A percentile compares a stretch with the other conserved stretches of the same genome.
phyloP scores from a whole-genome alignment of 2,329 filamentous ascomycete species.

The Aureobasidium subglaciale region DNA sequence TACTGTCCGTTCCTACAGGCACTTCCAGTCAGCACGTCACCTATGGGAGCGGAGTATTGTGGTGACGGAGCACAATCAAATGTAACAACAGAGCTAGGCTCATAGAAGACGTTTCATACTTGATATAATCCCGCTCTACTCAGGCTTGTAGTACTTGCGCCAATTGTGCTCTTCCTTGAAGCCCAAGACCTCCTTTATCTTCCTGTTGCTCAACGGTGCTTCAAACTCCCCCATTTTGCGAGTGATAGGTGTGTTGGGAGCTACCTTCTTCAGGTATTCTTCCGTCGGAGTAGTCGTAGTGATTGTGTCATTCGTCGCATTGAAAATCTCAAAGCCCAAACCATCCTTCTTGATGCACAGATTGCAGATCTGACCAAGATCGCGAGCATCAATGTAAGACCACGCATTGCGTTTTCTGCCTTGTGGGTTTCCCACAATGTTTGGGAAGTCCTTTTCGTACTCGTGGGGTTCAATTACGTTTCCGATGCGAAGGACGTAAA shows the following conservation, averaged over 20 bases:
- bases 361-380: constrained; percentile 56
- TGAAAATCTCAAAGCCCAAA: constrained; percentile 57
- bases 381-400: constrained; percentile 56
- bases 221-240: constrained; percentile 52
- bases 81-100: background rate
- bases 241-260: constrained; percentile 45
- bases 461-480: constrained; percentile 57
- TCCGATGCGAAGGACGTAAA: constrained; percentile 55
- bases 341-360: constrained; percentile 46
- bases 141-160: constrained; percentile 42
- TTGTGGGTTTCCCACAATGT: constrained; percentile 44
- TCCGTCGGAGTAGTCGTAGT: constrained; percentile 47
- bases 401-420: constrained; percentile 52
- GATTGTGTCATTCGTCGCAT: constrained; percentile 57
- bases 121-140: no score
- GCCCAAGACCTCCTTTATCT: constrained; percentile 52
- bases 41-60: no score
- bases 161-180: constrained; percentile 55
- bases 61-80: background rate
- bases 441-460: constrained; percentile 48
- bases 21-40: no score
- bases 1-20: no score
- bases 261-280: constrained; percentile 45
- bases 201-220: constrained; percentile 54
- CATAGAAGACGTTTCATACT: background rate